phyloP scores from a whole-genome alignment of 2,329 filamentous ascomycete genomes.

The Aspergillus brasiliensis region DNA sequence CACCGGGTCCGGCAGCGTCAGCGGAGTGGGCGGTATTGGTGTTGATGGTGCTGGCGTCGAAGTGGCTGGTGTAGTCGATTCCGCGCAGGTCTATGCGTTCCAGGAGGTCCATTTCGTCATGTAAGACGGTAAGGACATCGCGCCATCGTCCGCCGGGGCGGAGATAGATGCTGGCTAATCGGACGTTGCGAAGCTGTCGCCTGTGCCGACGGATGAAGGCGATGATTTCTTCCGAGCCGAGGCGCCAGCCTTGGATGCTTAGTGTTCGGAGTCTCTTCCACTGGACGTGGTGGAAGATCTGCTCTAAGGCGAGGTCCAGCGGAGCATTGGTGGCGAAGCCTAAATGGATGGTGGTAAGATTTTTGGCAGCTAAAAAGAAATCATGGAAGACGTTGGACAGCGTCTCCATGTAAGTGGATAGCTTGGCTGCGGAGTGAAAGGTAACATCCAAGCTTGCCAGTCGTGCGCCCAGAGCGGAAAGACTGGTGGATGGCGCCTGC shows the following conservation, averaged over 20 bases:
- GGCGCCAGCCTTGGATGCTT: constrained; percentile 66
- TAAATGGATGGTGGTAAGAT: constrained; percentile 65
- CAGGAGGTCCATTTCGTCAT: constrained; percentile 58
- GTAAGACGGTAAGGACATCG: constrained; percentile 60
- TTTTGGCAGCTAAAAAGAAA: constrained; percentile 61
- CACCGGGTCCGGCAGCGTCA: constrained; percentile 8
- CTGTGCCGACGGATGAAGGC: constrained; percentile 58
- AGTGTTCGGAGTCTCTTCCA: constrained; percentile 65
- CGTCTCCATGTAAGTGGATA: constrained; percentile 60
- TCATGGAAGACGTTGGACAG: constrained; percentile 60
- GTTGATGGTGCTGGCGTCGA: constrained; percentile 45
- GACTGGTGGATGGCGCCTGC: constrained; percentile 48
- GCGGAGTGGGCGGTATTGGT: background rate
- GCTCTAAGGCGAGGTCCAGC: constrained; percentile 59
- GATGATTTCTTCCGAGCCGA: constrained; percentile 64
- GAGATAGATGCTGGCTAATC: constrained; percentile 63
- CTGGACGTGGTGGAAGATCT: constrained; percentile 63
- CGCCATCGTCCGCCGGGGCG: constrained; percentile 63
- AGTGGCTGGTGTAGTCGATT: constrained; percentile 61
- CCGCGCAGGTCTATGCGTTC: constrained; percentile 65
- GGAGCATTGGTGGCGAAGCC: constrained; percentile 63
- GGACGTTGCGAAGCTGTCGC: constrained; percentile 59
- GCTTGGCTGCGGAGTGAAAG: constrained; percentile 60
- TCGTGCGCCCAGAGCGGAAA: constrained; percentile 57
- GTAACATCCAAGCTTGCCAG: constrained; percentile 65